Base-by-base conservation (phyloP, 176 grass and related monocot genomes). In the Aegilops tauschii region DNA sequence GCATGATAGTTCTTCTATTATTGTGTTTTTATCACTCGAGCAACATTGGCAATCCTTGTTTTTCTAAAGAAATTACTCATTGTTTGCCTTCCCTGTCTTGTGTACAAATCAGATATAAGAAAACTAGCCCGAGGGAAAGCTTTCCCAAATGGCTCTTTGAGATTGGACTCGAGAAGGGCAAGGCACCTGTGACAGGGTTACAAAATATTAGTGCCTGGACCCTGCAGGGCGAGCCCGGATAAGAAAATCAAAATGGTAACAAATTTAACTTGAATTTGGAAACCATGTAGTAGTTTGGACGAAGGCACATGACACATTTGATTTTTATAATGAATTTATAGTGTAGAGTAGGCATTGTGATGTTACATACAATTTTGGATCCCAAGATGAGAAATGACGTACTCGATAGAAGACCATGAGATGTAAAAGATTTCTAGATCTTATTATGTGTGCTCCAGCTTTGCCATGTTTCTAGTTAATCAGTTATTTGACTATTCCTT, bases 11-110 rank as follows among this genome's bases (percentile, higher is more conserved):
- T 68, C 6, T n/a, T 50, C 3, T 21, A 12, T 59, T 28, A 3
- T n/a, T 64, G 11, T 64, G 76, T 81, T 81, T 36, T 67, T 35
- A 76, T 54, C 61, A 30, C n/a, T 87, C 1, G 13, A 83, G 31
- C 18, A 80, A 32, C 40, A 39, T 86, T 73, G 3, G 23, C n/a
- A 69, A 16, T 47, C 62, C 11, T 65, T 62, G 27, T 0, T 23
- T 72, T n/a, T 80, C 65, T 73, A 5, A 74, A 29, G 25, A 14
- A 52, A 74, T 58, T 2, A 42, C 9, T 40, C 68, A 16, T 47
- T 62, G 8, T 63, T 73, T 16, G 6, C 1, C 31, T 7, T 75
- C 35, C 18, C 5, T 68, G 35, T 44, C 13, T 5, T 52, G 12
- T 76, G 3, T 29, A 73, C 1, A 10, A 54, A 58, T 13, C 18